Conservation (phyloP, 2,329 filamentous ascomycete species). For the Aspergillus caelatus region DNA sequence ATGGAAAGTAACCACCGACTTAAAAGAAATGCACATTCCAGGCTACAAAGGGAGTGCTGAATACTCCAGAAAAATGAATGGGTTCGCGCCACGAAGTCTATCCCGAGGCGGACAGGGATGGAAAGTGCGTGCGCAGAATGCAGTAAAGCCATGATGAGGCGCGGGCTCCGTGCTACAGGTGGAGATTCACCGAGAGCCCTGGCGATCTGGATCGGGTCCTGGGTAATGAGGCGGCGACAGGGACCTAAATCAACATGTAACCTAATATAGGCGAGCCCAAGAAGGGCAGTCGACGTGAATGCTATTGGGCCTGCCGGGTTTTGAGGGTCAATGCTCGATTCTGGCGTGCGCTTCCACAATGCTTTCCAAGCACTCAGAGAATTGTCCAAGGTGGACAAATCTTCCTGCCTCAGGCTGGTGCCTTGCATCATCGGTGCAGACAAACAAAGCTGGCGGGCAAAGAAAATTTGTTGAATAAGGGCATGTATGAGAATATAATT, state of each 20-base stretch:
- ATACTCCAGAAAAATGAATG: constrained; percentile 60
- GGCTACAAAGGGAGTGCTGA: constrained; percentile 57
- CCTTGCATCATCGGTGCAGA: constrained; percentile 47
- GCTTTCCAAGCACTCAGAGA: constrained; percentile 56
- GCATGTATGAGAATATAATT: constrained; percentile 59
- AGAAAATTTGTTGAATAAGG: constrained; percentile 58
- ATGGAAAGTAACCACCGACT: constrained; percentile 51
- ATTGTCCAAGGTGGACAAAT: constrained; percentile 48
- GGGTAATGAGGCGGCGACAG: constrained; percentile 50
- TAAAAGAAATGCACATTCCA: constrained; percentile 56
- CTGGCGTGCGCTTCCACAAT: constrained; percentile 56
- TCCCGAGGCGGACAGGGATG: constrained; percentile 56
- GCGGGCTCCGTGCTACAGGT: constrained; percentile 46
- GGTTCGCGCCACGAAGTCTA: constrained; percentile 56
- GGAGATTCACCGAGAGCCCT: constrained; percentile 48
- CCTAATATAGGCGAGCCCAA: constrained; percentile 52
- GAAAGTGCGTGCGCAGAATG: constrained; percentile 59
- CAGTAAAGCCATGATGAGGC: constrained; percentile 53
- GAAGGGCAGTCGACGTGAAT: constrained; percentile 54
- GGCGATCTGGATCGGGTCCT: constrained; percentile 52
- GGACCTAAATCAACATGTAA: constrained; percentile 52
- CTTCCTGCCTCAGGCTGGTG: constrained; percentile 48
- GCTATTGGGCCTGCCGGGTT: constrained; percentile 57
- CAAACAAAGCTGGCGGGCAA: constrained; percentile 52
- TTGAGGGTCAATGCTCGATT: constrained; percentile 57